phyloP scores from a whole-genome alignment of 345 rosid genomes.

The Psidium guajava region DNA sequence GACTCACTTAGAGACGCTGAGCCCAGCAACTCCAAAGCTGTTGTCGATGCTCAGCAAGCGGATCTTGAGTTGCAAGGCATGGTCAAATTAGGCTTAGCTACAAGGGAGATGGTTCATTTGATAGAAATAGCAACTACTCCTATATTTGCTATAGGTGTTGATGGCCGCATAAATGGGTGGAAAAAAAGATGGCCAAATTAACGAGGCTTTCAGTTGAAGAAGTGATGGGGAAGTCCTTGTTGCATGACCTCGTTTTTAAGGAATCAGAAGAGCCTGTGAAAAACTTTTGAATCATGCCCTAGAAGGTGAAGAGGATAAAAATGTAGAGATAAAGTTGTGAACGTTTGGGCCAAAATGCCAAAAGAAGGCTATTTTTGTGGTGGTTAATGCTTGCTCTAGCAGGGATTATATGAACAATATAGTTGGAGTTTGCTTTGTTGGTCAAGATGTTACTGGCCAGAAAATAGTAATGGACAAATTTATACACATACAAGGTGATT shows the following conservation, averaged over 20 bases:
- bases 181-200: conserved; percentile 87
- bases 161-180: conserved; percentile 91
- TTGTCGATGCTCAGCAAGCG: conserved; percentile 32
- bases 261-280: conserved; percentile 65
- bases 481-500: conserved; percentile 82
- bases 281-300: conserved; percentile 66
- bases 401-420: conserved; percentile 75
- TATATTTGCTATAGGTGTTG: conserved; percentile 83
- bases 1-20: conserved; percentile 79
- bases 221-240: conserved; percentile 91
- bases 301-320: conserved; percentile 81
- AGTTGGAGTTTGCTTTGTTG: conserved; percentile 96
- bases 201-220: conserved; percentile 87
- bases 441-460: conserved; percentile 86
- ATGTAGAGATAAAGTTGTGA: conserved; percentile 83
- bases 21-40: conserved; percentile 62
- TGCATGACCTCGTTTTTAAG: conserved; percentile 63
- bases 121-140: conserved; percentile 97
- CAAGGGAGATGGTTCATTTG: conserved; percentile 98
- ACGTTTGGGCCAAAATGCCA: conserved; percentile 49
- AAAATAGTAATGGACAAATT: conserved; percentile 95
- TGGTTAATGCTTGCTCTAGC: conserved; percentile 93
- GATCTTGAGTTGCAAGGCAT: conserved; percentile 64
- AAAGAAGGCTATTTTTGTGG: conserved; percentile 65
- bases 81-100: conserved; percentile 88